Conservation (phyloP, 2,329 filamentous ascomycete genomes). For the Emmonsia crescens region DNA sequence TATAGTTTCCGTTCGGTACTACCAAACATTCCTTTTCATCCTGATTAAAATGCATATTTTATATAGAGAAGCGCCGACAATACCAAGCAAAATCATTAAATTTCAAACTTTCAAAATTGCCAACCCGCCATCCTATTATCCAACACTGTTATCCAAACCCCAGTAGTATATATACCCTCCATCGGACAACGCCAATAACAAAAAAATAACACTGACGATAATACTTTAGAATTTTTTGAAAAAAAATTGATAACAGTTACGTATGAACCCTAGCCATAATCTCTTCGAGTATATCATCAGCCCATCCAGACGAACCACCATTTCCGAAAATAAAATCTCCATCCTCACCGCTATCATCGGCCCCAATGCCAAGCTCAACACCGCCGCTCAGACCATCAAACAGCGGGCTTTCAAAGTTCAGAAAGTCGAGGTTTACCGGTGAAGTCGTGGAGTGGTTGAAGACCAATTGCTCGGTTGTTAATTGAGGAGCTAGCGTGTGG, state of each 20-base stretch:
- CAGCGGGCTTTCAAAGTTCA: conserved; percentile 5
- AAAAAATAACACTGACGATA: not conserved
- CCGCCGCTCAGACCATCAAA: not conserved
- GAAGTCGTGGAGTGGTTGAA: not conserved
- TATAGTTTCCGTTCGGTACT: not conserved
- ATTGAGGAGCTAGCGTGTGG: not conserved
- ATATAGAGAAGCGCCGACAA: not conserved
- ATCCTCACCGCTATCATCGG: not conserved
- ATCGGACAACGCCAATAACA: not conserved
- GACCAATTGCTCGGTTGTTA: not conserved
- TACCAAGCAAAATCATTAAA: not conserved
- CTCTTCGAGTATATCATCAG: conserved; percentile 9
- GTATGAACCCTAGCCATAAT: conserved; percentile 8
- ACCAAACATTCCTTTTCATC: not conserved
- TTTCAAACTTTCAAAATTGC: not conserved
- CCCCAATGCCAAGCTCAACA: not conserved
- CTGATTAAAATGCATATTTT: not conserved
- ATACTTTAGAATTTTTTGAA: not conserved
- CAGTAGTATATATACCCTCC: not conserved
- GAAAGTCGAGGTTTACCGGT: conserved; percentile 9
- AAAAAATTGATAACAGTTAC: not conserved
- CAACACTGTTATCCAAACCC: not conserved
- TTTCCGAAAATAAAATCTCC: not conserved
- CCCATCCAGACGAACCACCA: not conserved
- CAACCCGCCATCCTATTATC: not conserved